Base-by-base conservation (phyloP, 441 rosid genomes). In the Lepidium campestre region DNA sequence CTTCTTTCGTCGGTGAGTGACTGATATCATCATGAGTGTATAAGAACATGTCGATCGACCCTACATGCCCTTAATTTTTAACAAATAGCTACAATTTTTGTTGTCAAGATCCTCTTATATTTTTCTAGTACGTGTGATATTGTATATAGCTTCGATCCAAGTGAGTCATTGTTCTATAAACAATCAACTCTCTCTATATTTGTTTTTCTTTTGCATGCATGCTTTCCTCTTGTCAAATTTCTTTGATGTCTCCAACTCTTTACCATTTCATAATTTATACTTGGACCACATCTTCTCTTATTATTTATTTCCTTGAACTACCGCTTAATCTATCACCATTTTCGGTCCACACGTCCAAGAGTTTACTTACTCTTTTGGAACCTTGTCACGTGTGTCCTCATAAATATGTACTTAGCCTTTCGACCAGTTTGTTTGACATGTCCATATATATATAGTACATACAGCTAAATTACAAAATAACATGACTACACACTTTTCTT, bases 281-380 rank as follows among this genome's bases (percentile, higher is more conserved):
- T 48, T 41, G 47, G 67, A 60, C 59, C 47, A 52, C 53, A 23
- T 34, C 68, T 19, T 14, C 23, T 15, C 15, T 10, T 25, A 34
- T 27, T 53, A 0, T 53, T 52, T 18, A 44, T 45, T 25, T 45
- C 22, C 49, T 44, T 54, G 57, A 37, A 44, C n/a, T 25, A 34
- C 61, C 74, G 46, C 57, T 25, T 54, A 37, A 17, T 42, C 27
- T 23, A 0, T 25, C 49, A 54, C 49, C 57, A 54, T 35, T 15
- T 70, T 54, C 46, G 15, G 6, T 41, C 58, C 47, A 69, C 62
- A 60, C 11, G 73, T 60, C 32, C 39, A 69, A 50, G 29, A 40
- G 17, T 49, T 56, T 31, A n/a, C 32, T 37, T 37, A 47, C 18
- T 47, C 57, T 37, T 10, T 39, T 58, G 34, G 17, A 68, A 62